phyloP scores from a whole-genome alignment of 139 green algal genomes.

The Desmodesmus armatus region DNA sequence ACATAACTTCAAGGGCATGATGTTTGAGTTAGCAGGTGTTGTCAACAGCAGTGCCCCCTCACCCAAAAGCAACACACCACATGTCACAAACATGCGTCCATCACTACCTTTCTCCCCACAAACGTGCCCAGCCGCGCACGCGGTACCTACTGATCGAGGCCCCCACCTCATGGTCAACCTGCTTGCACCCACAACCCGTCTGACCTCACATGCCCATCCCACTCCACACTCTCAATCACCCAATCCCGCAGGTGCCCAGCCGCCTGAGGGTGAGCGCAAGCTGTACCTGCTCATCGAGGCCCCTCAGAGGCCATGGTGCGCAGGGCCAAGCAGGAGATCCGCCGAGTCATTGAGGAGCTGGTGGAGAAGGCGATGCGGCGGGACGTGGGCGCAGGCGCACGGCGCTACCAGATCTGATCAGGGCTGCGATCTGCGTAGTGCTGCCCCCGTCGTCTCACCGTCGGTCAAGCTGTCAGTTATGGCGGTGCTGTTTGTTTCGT shows the following conservation, averaged over 20 bases:
- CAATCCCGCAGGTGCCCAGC: constrained; percentile 22
- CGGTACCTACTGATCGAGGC: background rate
- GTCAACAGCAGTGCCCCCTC: too few species aligned
- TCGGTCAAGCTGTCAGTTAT: too few species aligned
- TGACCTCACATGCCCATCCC: too few species aligned
- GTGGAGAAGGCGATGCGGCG: constrained; percentile 89
- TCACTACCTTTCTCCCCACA: background rate
- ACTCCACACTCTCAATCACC: background rate
- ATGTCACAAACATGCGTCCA: too few species aligned
- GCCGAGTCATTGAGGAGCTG: constrained; percentile 80
- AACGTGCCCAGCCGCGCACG: background rate
- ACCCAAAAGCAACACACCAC: too few species aligned
- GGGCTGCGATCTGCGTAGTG: too few species aligned
- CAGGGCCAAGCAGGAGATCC: constrained; percentile 85
- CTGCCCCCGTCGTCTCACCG: too few species aligned
- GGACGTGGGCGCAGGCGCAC: constrained; percentile 69
- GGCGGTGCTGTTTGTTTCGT: too few species aligned
- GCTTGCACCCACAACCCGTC: too few species aligned
- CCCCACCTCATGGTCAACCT: background rate
- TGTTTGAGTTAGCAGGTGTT: too few species aligned
- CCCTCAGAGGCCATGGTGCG: constrained; percentile 76
- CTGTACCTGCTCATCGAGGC: constrained; percentile 96
- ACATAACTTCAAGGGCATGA: too few species aligned
- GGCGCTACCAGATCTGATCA: constrained; percentile 53
- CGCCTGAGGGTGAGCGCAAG: constrained; percentile 89